phyloP scores from a whole-genome alignment of 305 asterid genomes.

The Fraxinus sp. region DNA sequence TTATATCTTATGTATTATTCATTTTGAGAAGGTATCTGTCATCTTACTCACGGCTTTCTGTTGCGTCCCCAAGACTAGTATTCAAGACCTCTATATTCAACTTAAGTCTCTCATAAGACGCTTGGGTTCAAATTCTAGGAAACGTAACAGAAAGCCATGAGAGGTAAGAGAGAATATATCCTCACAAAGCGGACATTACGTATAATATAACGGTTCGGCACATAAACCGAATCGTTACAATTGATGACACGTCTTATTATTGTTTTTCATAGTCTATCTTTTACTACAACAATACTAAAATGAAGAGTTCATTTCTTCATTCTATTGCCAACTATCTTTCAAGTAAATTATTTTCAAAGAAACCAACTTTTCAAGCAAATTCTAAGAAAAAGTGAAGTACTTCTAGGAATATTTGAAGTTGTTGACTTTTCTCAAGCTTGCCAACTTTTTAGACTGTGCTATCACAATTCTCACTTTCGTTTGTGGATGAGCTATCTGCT shows the following conservation, averaged over 20 bases:
- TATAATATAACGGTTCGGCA: not conserved
- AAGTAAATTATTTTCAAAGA: not conserved
- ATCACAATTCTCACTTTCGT: not conserved
- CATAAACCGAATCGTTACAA: not conserved
- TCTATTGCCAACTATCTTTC: not conserved
- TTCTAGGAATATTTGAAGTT: not conserved
- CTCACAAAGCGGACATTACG: not conserved
- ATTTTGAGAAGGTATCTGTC: not conserved
- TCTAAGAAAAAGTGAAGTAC: not conserved
- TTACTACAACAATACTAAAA: not conserved
- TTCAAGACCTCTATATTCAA: not conserved
- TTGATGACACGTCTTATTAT: not conserved
- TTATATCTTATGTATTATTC: too few relatives aligned
- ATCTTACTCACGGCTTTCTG: not conserved
- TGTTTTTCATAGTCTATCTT: not conserved
- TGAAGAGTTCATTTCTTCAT: not conserved
- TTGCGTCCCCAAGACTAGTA: not conserved
- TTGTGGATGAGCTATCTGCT: not conserved
- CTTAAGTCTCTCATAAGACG: not conserved
- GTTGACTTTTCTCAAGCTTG: not conserved
- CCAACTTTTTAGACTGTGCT: not conserved
- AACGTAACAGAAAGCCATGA: too few relatives aligned
- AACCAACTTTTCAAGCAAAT: not conserved
- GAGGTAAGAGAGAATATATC: not conserved
- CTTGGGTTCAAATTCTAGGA: too few relatives aligned